A percentile compares a stretch with the other conserved stretches of the same genome.
phyloP scores from a whole-genome alignment of 345 rosid genomes.

The Erysimum cheiranthoides region DNA sequence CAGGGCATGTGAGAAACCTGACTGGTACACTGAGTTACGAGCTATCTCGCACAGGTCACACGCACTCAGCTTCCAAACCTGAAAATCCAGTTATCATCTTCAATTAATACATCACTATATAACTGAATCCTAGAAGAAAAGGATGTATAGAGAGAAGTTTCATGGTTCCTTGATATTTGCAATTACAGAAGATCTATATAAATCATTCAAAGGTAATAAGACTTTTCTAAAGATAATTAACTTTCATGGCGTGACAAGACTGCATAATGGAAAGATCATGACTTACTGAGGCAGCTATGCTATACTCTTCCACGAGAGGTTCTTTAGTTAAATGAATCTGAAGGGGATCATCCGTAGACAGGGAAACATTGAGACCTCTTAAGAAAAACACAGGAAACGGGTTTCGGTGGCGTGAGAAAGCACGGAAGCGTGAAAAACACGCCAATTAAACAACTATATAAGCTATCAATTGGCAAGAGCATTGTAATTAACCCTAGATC shows the following conservation, averaged over 20 bases:
- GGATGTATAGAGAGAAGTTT: not conserved
- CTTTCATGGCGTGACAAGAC: slow-evolving; percentile 13
- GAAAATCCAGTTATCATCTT: slow-evolving; percentile 26
- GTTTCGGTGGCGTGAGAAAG: slow-evolving; percentile 69
- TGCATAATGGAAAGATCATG: slow-evolving; percentile 22
- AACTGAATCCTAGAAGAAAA: not conserved
- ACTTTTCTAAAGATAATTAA: not conserved
- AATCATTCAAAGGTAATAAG: not conserved
- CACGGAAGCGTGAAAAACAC: too few species aligned
- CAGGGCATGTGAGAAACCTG: slow-evolving; percentile 97
- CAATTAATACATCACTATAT: not conserved
- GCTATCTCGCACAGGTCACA: slow-evolving; percentile 99
- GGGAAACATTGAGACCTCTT: slow-evolving; percentile 96
- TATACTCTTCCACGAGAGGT: slow-evolving; percentile 95
- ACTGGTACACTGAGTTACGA: slow-evolving; percentile 97
- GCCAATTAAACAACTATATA: too few species aligned
- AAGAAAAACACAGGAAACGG: slow-evolving; percentile 92
- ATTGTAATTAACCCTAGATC: too few species aligned
- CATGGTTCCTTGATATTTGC: not conserved
- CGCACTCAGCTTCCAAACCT: slow-evolving; percentile 99
- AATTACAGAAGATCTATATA: not conserved
- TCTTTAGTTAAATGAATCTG: slow-evolving; percentile 98
- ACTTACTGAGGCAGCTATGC: slow-evolving; percentile 98
- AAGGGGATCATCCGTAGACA: slow-evolving; percentile 97
- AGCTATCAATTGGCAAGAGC: too few species aligned